Conservation (phyloP, 495 filamentous ascomycete species). For the Hypoxylon fragiforme region DNA sequence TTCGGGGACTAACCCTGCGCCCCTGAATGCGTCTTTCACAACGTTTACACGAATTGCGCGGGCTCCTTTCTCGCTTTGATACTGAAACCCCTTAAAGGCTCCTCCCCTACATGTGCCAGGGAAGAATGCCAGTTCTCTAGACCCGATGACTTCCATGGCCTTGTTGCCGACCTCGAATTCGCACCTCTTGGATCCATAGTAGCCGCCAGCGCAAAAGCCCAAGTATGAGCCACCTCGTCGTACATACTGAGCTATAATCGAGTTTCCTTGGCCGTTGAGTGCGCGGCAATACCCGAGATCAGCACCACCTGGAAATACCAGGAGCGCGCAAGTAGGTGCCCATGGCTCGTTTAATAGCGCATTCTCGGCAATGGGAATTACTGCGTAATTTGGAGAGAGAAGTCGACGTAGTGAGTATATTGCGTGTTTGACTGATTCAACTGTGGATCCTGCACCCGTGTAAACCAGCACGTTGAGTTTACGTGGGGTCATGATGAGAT, state of each 20-base stretch:
- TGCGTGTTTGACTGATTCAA: conserved; percentile 86
- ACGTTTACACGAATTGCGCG: conserved; percentile 71
- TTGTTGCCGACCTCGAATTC: conserved; percentile 90
- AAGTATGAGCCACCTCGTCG: conserved; percentile 83
- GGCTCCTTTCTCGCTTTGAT: conserved; percentile 85
- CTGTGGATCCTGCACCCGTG: conserved; percentile 80
- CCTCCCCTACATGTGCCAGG: conserved; percentile 82
- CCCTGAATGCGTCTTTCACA: conserved; percentile 60
- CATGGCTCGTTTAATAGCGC: conserved; percentile 90
- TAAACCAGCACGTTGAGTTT: conserved; percentile 89
- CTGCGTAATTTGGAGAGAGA: conserved; percentile 91
- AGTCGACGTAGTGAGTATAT: conserved; percentile 85
- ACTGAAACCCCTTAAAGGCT: conserved; percentile 89
- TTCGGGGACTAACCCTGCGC: conserved; percentile 56
- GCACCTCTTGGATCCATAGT: conserved; percentile 78
- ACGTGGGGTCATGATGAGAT: conserved; percentile 57
- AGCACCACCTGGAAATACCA: conserved; percentile 94
- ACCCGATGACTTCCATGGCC: conserved; percentile 81
- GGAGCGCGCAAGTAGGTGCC: conserved; percentile 79
- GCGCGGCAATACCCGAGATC: conserved; percentile 88
- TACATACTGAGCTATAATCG: conserved; percentile 80
- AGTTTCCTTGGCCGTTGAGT: conserved; percentile 87
- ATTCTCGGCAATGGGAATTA: conserved; percentile 78
- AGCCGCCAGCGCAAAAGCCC: conserved; percentile 92
- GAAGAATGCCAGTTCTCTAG: conserved; percentile 85